A percentile compares a stretch with the other conserved stretches of the same genome.
Evolutionary conservation across 1,284 basidiomycete genomes (phyloP).

Genomic region (Entoloma clypeatum): DNA sequence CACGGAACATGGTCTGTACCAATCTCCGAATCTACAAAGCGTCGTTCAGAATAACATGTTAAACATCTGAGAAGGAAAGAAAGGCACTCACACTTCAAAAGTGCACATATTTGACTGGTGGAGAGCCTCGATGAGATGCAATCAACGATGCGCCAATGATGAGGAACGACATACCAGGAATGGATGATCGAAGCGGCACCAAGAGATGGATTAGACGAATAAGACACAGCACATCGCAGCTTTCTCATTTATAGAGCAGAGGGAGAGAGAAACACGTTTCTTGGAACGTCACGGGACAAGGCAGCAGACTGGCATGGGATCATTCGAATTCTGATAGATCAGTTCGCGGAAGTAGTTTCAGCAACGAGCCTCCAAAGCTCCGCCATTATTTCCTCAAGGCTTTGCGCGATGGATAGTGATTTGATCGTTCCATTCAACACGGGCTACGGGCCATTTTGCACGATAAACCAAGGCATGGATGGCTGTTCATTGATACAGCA

Average conservation of each 20-base stretch:
- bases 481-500: conserved; percentile 7
- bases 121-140: too few relatives aligned
- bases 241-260: conserved; percentile 21
- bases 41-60: conserved; percentile 9
- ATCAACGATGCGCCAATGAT: conserved; percentile 1
- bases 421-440: conserved; percentile 16
- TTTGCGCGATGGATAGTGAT: conserved; percentile 15
- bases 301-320: conserved; percentile 16
- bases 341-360: conserved; percentile 13
- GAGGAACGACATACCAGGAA: conserved; percentile 6
- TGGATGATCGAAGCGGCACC: conserved; percentile 12
- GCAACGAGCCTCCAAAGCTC: conserved; percentile 15
- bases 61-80: conserved; percentile 4
- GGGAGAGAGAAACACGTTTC: conserved; percentile 13
- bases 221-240: conserved; percentile 9
- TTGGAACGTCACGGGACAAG: conserved; percentile 28
- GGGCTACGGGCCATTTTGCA: too few relatives aligned
- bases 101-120: conserved; percentile 29
- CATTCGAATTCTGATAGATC: conserved; percentile 18
- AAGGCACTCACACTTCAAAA: conserved; percentile 33
- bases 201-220: conserved; percentile 15
- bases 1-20: conserved; percentile 63
- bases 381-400: conserved; percentile 18
- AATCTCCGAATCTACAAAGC: conserved; percentile 52
- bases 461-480: too few relatives aligned